Conservation (phyloP, 805 yeast species). For the Wickerhamomyces chambardii region DNA sequence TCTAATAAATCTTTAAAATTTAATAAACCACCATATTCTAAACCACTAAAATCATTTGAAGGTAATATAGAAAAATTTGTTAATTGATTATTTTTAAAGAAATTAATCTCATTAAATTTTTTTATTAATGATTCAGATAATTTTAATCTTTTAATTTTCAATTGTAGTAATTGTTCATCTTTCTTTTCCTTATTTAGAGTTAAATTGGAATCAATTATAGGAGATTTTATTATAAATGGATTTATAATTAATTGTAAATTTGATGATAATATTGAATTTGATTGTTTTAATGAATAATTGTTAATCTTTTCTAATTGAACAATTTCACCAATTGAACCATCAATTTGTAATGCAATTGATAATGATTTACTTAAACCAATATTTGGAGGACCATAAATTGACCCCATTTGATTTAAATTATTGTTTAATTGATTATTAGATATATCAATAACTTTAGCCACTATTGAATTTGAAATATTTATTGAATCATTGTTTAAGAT, state of each 20-base stretch:
- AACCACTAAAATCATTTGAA: conserved; percentile 23
- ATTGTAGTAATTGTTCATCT: conserved; percentile 11
- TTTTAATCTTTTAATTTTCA: conserved; percentile 10
- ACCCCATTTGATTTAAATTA: too few relatives aligned
- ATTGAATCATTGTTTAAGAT: conserved; percentile 19
- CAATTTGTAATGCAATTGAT: conserved; percentile 47
- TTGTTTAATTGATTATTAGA: conserved; percentile 9
- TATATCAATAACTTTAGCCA: conserved; percentile 40
- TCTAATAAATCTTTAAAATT: conserved; percentile 27
- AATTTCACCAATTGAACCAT: conserved; percentile 40
- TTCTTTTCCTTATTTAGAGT: conserved; percentile 10
- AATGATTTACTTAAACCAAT: conserved; percentile 46
- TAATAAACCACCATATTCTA: conserved; percentile 56
- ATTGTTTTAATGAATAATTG: conserved; percentile 14
- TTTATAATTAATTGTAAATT: conserved; percentile 39
- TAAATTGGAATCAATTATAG: conserved; percentile 13
- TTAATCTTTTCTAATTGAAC: conserved; percentile 40
- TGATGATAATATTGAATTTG: conserved; percentile 24
- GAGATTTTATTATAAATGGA: conserved; percentile 41
- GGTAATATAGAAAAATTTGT: conserved; percentile 50
- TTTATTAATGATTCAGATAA: conserved; percentile 14
- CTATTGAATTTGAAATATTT: conserved; percentile 15
- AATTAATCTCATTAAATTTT: conserved; percentile 7
- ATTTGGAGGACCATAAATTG: conserved; percentile 15
- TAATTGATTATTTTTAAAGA: conserved; percentile 23